A percentile compares a stretch with the other conserved stretches of the same genome.
phyloP scores from a whole-genome alignment of 1,284 basidiomycete genomes.

The Melampsora americana region DNA sequence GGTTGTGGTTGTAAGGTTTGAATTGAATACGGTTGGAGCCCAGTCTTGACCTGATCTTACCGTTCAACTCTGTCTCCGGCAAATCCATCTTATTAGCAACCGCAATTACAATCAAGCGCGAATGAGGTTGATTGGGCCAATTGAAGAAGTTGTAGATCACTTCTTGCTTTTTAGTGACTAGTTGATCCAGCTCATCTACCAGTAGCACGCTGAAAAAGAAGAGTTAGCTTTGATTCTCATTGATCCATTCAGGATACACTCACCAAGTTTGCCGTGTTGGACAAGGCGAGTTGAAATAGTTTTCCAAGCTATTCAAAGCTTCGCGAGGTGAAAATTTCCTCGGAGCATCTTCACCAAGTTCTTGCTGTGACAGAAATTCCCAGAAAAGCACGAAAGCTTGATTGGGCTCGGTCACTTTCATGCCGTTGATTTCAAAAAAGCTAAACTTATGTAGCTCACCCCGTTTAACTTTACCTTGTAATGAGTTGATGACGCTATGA shows the following conservation, averaged over 20 bases:
- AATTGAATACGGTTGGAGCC: constrained; percentile 97
- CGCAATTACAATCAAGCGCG: constrained; percentile 87
- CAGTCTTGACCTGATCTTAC: constrained; percentile 84
- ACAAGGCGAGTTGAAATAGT: constrained; percentile 50
- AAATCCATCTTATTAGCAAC: constrained; percentile 99
- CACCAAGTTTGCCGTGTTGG: constrained; percentile 50
- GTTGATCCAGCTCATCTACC: constrained; percentile 97
- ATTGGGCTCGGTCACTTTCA: constrained; percentile 81
- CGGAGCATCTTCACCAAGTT: constrained; percentile 20
- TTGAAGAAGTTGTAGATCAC: constrained; percentile 99
- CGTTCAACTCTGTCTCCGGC: constrained; percentile 86
- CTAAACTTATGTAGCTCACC: constrained; percentile 89
- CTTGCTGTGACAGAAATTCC: constrained; percentile 64
- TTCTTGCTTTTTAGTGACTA: constrained; percentile 92
- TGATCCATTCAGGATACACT: constrained; percentile 12
- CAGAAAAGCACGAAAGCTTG: constrained; percentile 84
- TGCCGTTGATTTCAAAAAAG: constrained; percentile 97
- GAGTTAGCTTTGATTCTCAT: neutral
- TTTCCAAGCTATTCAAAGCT: constrained; percentile 49
- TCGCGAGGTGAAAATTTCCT: constrained; percentile 46
- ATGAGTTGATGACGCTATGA: constrained; percentile 79
- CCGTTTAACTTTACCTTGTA: constrained; percentile 74
- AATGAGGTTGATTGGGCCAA: constrained; percentile 86
- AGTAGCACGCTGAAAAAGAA: constrained; percentile 70
- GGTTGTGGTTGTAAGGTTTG: constrained; percentile 76